A percentile compares a stretch with the other conserved stretches of the same genome.
Conservation (phyloP, 257 asterid species). For the Solanum piurae region DNA sequence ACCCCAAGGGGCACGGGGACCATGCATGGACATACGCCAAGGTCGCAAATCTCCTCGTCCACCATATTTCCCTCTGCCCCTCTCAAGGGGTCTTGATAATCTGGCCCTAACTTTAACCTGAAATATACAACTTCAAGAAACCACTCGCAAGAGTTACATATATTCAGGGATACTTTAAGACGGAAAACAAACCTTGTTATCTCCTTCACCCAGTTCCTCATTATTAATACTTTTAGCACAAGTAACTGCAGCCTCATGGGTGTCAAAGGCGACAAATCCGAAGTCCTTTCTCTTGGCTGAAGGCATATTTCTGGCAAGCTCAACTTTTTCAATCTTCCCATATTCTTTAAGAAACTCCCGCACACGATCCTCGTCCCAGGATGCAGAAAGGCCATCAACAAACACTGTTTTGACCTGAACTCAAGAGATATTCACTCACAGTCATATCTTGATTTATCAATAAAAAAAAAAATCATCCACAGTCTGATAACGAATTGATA, state of each 20-base stretch:
- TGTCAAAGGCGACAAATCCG: constrained; percentile 82
- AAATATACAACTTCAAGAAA: constrained; percentile 4
- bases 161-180: not conserved
- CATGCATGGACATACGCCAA: constrained; percentile 43
- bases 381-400: constrained; percentile 84
- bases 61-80: constrained; percentile 82
- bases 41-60: constrained; percentile 59
- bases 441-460: not conserved
- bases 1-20: constrained; percentile 60
- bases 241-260: constrained; percentile 83
- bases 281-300: constrained; percentile 97
- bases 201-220: constrained; percentile 85
- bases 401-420: constrained; percentile 93
- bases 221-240: constrained; percentile 91
- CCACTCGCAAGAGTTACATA: not conserved
- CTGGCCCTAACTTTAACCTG: constrained; percentile 98
- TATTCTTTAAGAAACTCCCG: constrained; percentile 51
- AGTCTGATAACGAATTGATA: not conserved
- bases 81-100: constrained; percentile 92
- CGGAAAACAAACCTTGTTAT: constrained; percentile 49
- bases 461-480: not conserved
- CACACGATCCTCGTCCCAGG: constrained; percentile 80
- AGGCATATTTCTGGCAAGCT: constrained; percentile 97
- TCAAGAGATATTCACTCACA: not conserved
- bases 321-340: constrained; percentile 74